Evolutionary conservation across 23 red algal species (phyloP).

Genomic region (Chondrus crispus): DNA sequence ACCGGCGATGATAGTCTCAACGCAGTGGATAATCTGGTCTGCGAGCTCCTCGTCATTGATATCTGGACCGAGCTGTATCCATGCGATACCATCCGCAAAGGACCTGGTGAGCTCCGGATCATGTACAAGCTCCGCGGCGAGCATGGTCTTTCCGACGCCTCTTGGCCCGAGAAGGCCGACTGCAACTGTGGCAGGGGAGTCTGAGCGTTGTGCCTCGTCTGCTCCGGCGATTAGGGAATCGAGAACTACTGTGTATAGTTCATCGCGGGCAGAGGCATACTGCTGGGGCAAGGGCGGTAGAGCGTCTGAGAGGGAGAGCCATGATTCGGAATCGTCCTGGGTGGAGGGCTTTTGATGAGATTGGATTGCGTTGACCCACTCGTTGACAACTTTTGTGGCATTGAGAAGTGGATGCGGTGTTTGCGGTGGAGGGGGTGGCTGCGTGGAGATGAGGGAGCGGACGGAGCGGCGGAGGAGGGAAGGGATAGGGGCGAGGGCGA

Average conservation of each 20-base stretch:
- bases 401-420: neutral
- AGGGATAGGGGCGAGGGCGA: neutral
- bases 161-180: constrained; percentile 32
- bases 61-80: constrained; percentile 55
- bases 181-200: neutral
- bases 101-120: neutral
- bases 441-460: neutral
- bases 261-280: neutral
- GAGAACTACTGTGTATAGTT: neutral
- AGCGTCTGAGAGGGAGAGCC: constrained; percentile 35
- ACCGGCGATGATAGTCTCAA: constrained; percentile 45
- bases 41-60: constrained; percentile 40
- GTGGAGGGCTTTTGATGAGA: constrained; percentile 11
- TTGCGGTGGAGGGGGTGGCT: neutral
- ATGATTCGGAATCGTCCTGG: constrained; percentile 33
- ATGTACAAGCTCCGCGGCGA: constrained; percentile 52
- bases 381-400: constrained; percentile 23
- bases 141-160: constrained; percentile 48
- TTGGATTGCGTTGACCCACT: constrained; percentile 50
- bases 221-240: neutral
- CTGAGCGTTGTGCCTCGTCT: neutral
- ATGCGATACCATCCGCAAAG: constrained; percentile 49
- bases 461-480: neutral
- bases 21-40: constrained; percentile 47
- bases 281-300: constrained; percentile 51